phyloP scores from a whole-genome alignment of 2,329 filamentous ascomycete species.

The Sporothrix phasma region DNA sequence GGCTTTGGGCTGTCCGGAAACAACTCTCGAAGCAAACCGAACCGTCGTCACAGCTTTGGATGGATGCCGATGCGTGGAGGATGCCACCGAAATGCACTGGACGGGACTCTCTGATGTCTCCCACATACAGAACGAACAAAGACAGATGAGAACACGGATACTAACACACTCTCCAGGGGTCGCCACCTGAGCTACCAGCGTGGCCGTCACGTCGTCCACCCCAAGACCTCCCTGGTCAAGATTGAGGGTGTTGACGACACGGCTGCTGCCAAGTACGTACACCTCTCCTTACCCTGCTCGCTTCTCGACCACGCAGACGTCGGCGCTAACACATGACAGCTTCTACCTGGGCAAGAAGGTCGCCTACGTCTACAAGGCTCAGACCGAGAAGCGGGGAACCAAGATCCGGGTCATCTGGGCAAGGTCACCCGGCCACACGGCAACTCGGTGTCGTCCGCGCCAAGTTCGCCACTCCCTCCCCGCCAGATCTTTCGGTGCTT shows the following conservation, averaged over 20 bases:
- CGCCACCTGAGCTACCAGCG: constrained; percentile 98
- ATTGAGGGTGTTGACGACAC: constrained; percentile 95
- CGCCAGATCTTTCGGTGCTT: constrained; percentile 91
- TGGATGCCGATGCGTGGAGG: not conserved
- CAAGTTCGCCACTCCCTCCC: constrained; percentile 93
- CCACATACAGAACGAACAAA: not conserved
- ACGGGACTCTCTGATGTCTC: not conserved
- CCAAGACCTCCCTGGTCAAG: constrained; percentile 90
- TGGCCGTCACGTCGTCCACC: constrained; percentile 83
- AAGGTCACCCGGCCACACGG: constrained; percentile 36
- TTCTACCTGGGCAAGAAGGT: constrained; percentile 99
- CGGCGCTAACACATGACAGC: constrained; percentile 29
- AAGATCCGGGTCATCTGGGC: constrained; percentile 71
- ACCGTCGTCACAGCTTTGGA: not conserved
- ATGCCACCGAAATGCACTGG: not conserved
- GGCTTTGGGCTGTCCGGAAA: not conserved
- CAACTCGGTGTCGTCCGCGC: constrained; percentile 95
- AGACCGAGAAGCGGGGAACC: constrained; percentile 89
- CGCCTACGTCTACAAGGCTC: constrained; percentile 95
- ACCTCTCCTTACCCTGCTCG: constrained; percentile 1
- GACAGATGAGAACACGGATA: constrained; percentile 6
- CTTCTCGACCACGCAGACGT: constrained; percentile 36
- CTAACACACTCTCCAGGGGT: constrained; percentile 52
- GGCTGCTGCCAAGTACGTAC: constrained; percentile 71
- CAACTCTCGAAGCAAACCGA: not conserved